Base-by-base conservation (phyloP, 371 early-diverging fungal genomes). In the Rhizopus microsporus region DNA sequence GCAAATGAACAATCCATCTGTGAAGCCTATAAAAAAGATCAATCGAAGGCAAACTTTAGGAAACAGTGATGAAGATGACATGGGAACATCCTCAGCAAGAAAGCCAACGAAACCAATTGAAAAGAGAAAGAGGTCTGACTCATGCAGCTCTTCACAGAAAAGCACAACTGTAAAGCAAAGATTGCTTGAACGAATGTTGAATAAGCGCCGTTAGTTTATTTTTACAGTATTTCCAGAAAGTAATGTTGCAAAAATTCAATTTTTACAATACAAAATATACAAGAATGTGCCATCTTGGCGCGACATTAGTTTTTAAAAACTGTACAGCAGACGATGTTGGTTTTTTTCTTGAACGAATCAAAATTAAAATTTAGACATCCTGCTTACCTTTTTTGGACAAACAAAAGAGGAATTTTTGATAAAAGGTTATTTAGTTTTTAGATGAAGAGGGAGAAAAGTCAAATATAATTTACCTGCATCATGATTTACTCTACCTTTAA, bases 151-250 rank as follows among this genome's bases (percentile, higher is more conserved):
- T 23, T 35, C 47, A 35, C 16, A 34, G 12, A 49, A 58, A 51
- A 37, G 13, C 39, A 43, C 46, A 44, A 58, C 69, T 0, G 69
- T 63, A 8, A 69, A 69, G 39, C 64, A 69, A 40, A 57, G 69
- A 10, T 46, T 69, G 38, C 42, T 69, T 31, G 64, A 63, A 38
- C 56, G 69, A n/a, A 62, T 67, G 5, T 48, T 32, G 5, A 54
- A 37, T 35, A 37, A n/a, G 2, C 33, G 37, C 10, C 38, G 15
- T 37, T 37, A 38, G 10, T 29, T 16, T 16, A 4, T 10, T 8
- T 0, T 30, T 8, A 17, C 5, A 17, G 9, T 17, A 29, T 46
- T 46, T 46, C 5, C 47, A 29, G n/a, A 29, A 8, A 17, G 3
- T 13, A 17, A 16, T 16, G 23, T n/a, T n/a, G n/a, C n/a, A n/a